Conservation (phyloP, 2,329 filamentous ascomycete species). For the Aspergillus sp. region DNA sequence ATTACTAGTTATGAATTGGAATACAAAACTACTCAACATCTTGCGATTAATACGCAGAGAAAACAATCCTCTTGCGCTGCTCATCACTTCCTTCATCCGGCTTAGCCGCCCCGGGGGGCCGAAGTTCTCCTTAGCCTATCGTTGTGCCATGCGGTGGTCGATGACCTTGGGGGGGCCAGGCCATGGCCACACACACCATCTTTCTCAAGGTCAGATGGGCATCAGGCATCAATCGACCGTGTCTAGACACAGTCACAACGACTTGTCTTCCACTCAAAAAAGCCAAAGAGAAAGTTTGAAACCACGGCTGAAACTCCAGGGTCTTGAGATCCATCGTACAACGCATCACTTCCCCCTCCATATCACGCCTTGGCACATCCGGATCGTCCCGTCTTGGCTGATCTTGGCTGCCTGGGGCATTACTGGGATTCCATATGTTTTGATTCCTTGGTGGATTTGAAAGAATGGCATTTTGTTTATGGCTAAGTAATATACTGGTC, state of each 20-base stretch:
- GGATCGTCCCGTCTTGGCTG: constrained; percentile 28
- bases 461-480: neutral
- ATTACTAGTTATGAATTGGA: too few species aligned
- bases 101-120: neutral
- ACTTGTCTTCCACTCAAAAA: neutral
- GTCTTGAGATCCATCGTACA: neutral
- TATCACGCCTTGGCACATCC: constrained; percentile 1
- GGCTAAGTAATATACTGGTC: neutral
- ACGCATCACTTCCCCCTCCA: neutral
- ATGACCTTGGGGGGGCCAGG: too few species aligned
- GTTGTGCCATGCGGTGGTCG: neutral
- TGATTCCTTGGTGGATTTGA: too few species aligned
- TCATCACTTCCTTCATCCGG: neutral
- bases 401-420: constrained; percentile 14
- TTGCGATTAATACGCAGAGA: too few species aligned
- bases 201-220: too few species aligned
- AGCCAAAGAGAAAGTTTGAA: neutral
- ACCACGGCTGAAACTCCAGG: neutral
- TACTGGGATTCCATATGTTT: neutral
- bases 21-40: too few species aligned
- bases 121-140: neutral
- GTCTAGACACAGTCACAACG: neutral
- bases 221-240: neutral
- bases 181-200: too few species aligned
- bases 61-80: neutral